Base-by-base conservation (phyloP, 352 stramenopile genomes). In the Phytophthora pseudosyringae region DNA sequence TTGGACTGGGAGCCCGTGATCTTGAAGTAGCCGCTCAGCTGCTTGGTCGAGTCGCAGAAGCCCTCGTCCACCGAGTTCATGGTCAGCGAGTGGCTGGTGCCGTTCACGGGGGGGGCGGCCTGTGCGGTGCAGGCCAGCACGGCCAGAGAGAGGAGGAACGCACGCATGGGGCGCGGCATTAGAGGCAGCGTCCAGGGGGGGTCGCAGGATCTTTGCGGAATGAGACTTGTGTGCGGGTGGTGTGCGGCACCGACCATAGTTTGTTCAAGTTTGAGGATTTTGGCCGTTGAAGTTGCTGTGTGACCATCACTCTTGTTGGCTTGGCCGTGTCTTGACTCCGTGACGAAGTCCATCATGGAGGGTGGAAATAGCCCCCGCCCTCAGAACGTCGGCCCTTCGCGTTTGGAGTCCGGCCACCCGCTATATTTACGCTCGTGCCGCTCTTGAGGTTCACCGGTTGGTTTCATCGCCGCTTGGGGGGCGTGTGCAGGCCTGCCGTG, bases 11-110 rank as follows among this genome's bases (percentile, higher is more conserved):
- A 89, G 25, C 82, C 80, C 16, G 76, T 62, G 67, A 96, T 89
- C 57, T 92, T 87, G 62, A 96, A 94, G 79, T 94, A 96, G 32
- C 88, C 88, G 52, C 81, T 91, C 36, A 92, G 59, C 53, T 91
- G 81, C 71, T 91, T 87, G 21, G 86, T 90, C n/a, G 70, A 67
- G 64, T 93, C 81, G 51, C 86, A 92, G 36, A 92, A 94, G 10
- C 71, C 73, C 15, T 78, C 69, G 16, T 80, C 79, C 52, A 92
- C 86, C 2, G 75, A 48, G 21, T 74, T 48, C 62, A 78, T 80
- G n/a, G 75, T 88, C 31, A 91, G 76, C 48, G 74, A 76, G 57
- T 78, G 86, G 49, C 49, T 71, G 13, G 64, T 76, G 46, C 46
- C 58, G 49, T 79, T 75, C 29, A 39, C 46, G 35, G 51, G 53